Evolutionary conservation across 208 protist genomes (phyloP).

Genomic region (Leishmania aethiopica): DNA sequence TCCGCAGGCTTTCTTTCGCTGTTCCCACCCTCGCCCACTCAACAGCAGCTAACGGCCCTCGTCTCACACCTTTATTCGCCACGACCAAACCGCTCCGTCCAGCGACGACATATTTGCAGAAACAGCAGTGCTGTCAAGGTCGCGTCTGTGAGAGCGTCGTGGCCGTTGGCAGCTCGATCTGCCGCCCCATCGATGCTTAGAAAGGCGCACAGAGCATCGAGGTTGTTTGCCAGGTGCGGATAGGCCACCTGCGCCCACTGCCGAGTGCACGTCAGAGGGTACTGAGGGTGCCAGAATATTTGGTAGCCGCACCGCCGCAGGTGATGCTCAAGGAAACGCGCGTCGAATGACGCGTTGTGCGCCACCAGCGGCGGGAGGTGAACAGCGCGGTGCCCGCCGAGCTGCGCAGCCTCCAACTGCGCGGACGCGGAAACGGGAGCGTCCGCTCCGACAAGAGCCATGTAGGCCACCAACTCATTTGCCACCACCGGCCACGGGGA

Average conservation of each 20-base stretch:
- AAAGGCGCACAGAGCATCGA: slow-evolving; percentile 49
- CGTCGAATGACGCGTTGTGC: slow-evolving; percentile 73
- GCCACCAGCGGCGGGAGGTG: slow-evolving; percentile 68
- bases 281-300: slow-evolving; percentile 48
- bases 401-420: not conserved
- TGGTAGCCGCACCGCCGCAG: slow-evolving; percentile 39
- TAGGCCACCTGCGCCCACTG: slow-evolving; percentile 48
- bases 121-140: slow-evolving; percentile 59
- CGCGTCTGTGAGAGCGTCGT: slow-evolving; percentile 61
- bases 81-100: slow-evolving; percentile 9
- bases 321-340: slow-evolving; percentile 44
- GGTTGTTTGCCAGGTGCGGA: slow-evolving; percentile 40
- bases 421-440: not conserved
- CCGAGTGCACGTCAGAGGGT: slow-evolving; percentile 57
- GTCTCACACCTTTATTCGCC: not conserved
- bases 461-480: slow-evolving; percentile 29
- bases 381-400: not conserved
- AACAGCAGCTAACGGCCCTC: not conserved
- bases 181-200: slow-evolving; percentile 31
- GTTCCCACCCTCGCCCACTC: not conserved
- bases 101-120: slow-evolving; percentile 29
- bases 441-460: not conserved
- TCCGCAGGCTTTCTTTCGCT: not conserved
- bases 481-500: slow-evolving; percentile 33
- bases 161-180: slow-evolving; percentile 29